A percentile compares a stretch with the other conserved stretches of the same genome.
These are phyloP conservation scores for Cenchrus purpureus DNA, from an alignment of 176 grass and related monocot species.

Conservation along the genomic window DNA sequence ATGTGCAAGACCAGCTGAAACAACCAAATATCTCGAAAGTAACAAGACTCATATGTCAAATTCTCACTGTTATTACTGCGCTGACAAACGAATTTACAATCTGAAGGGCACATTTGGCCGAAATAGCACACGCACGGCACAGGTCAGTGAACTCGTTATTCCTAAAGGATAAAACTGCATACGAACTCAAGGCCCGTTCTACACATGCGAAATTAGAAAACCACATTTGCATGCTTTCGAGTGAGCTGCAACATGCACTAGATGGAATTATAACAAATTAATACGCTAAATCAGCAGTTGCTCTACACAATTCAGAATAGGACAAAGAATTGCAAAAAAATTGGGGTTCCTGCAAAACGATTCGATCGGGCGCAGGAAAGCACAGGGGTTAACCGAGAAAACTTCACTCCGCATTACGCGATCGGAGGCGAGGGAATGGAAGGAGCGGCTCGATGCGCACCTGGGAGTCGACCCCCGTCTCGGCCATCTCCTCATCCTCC, in stretches of 20 bases:
- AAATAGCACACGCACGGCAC: background rate
- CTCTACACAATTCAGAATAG: conserved; percentile 5
- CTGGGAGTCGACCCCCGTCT: conserved; percentile 67
- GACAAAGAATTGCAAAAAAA: background rate
- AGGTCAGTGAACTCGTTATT: too few relatives aligned
- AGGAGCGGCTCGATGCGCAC: conserved; percentile 37
- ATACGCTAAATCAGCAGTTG: background rate
- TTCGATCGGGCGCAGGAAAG: conserved; percentile 2
- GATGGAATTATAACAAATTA: background rate
- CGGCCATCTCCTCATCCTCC: conserved; percentile 54
- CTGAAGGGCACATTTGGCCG: background rate
- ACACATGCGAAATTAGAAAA: background rate
- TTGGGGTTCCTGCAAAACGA: conserved; percentile 16
- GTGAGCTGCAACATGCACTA: background rate
- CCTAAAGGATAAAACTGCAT: background rate
- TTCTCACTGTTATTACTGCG: background rate
- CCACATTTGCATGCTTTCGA: background rate
- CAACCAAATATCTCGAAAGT: background rate
- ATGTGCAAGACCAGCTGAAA: background rate
- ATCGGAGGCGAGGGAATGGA: background rate
- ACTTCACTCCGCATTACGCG: background rate
- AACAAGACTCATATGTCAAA: conserved; percentile 4
- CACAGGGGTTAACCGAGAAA: background rate
- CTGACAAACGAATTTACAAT: background rate
- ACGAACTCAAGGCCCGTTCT: background rate